Percentiles rank a stretch among this genome's conserved stretches.
Evolutionary conservation across 495 filamentous ascomycete species (phyloP).

Genomic region (Trichocladium uniseriatum): DNA sequence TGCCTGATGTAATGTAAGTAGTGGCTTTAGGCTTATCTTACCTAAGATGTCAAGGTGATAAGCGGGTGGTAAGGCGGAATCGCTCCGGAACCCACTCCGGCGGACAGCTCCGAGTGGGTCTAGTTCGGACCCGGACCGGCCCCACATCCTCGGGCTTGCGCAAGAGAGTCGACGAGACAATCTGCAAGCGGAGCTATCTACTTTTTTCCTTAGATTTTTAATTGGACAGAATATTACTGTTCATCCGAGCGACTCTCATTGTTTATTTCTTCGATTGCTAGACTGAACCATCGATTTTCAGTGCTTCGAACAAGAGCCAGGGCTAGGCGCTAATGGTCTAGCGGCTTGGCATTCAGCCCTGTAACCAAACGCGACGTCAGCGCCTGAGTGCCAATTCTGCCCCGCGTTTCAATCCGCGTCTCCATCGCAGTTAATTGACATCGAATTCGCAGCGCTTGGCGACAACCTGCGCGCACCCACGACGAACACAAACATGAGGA

Average conservation of each 20-base stretch:
- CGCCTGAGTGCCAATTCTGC: background rate
- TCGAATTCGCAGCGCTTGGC: background rate
- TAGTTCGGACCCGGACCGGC: no score
- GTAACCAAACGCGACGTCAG: conserved; percentile 1
- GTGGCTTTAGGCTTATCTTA: background rate
- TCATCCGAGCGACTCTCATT: no score
- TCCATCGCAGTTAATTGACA: background rate
- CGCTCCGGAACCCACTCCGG: background rate
- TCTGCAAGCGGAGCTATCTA: no score
- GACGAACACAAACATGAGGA: conserved; percentile 6
- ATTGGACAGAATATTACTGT: no score
- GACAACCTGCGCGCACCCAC: background rate
- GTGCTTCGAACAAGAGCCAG: no score
- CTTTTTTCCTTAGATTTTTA: no score
- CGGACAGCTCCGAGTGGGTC: background rate
- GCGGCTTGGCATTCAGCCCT: conserved; percentile 4
- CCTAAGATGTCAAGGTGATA: background rate
- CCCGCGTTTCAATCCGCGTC: background rate
- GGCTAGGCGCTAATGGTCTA: background rate
- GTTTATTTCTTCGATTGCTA: no score
- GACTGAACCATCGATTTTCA: no score
- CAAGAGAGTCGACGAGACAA: no score
- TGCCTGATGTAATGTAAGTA: no score
- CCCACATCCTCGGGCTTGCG: no score
- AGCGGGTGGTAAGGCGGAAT: background rate